Evolutionary conservation across 2,329 filamentous ascomycete species (phyloP).

Genomic region (Penicillium sp.): DNA sequence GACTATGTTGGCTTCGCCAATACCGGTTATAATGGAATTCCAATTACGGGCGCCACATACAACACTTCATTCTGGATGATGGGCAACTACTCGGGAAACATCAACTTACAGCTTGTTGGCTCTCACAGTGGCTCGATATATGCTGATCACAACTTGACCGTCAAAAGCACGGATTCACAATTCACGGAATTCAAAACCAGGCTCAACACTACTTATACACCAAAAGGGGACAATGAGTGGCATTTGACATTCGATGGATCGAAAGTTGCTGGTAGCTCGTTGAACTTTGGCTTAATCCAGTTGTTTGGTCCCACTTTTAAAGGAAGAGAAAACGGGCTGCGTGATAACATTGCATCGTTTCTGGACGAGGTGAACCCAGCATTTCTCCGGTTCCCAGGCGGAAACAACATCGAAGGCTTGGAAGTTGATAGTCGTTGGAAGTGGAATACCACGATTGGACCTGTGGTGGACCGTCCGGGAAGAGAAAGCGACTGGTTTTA

Average conservation of each 20-base stretch:
- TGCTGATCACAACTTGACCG: conserved; percentile 27
- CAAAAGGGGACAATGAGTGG: conserved; percentile 31
- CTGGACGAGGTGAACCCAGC: conserved; percentile 54
- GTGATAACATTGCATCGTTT: conserved; percentile 55
- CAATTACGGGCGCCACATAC: conserved; percentile 28
- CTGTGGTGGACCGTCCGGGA: conserved; percentile 49
- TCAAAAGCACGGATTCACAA: conserved; percentile 17
- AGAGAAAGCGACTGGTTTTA: conserved; percentile 59
- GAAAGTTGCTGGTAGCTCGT: conserved; percentile 15
- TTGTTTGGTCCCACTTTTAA: conserved; percentile 29
- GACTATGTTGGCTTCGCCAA: conserved; percentile 46
- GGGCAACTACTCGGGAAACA: conserved; percentile 27
- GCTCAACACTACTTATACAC: conserved; percentile 22
- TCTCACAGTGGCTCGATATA: conserved; percentile 24
- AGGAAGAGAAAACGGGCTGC: conserved; percentile 53
- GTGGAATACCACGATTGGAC: conserved; percentile 46
- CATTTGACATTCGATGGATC: conserved; percentile 27
- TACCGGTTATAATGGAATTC: conserved; percentile 37
- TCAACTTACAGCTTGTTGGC: conserved; percentile 29
- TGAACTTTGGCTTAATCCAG: conserved; percentile 29
- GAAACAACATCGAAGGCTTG: conserved; percentile 55
- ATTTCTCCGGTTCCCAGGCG: conserved; percentile 65
- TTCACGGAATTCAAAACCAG: conserved; percentile 24
- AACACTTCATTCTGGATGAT: conserved; percentile 33
- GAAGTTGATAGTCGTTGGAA: conserved; percentile 34